Evolutionary conservation across 2,329 filamentous ascomycete species (phyloP), one percentile per base, ranked within the genome.

Genomic region (Colletotrichum viniferum): DNA sequence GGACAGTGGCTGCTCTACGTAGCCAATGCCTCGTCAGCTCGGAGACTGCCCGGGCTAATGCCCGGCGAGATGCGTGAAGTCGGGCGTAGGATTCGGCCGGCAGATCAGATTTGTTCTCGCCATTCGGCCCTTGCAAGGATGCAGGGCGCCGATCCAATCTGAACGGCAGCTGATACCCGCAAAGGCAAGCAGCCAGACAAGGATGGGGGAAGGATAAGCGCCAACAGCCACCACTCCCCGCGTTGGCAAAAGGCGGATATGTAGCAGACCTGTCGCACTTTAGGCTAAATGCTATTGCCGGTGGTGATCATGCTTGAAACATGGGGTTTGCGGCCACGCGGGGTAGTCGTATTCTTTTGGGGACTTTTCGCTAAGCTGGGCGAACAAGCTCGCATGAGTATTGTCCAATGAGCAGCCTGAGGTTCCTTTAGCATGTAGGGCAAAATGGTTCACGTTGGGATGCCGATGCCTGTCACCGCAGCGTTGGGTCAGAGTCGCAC

Each of bases 241-340:
- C 56, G 38, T 43, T 68, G 64, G 63, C 69, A 64, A 69, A 68
- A 69, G 36, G 60, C 69, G 73, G 70, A 61, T 48, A 48, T 69
- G 67, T 14, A 7, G 36, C 21, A 43, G 43, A n/a, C 14, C 13
- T 32, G 18, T 9, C 12, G 24, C 21, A 8, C 7, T 73, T 73
- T 58, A 76, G 73, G 69, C 73, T 76, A 73, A 76, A 73, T 73
- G 16, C 43, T 76, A 69, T 69, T 73, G 69, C 73, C 69, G 69
- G 63, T 24, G 14, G 9, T 64, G 56, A 65, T 69, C 63, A 28
- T 64, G 28, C 28, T 65, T 60, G 13, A 43, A 28, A 64, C 62
- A 60, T 68, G 69, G 63, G 69, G 58, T 64, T 60, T 69, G 6
- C 1, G 43, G n/a, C n/a, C 34, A 68, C 73, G 69, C 73, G 73